Evolutionary conservation across 1,284 basidiomycete species (phyloP).

Genomic region (Ceratobasidium sp.): DNA sequence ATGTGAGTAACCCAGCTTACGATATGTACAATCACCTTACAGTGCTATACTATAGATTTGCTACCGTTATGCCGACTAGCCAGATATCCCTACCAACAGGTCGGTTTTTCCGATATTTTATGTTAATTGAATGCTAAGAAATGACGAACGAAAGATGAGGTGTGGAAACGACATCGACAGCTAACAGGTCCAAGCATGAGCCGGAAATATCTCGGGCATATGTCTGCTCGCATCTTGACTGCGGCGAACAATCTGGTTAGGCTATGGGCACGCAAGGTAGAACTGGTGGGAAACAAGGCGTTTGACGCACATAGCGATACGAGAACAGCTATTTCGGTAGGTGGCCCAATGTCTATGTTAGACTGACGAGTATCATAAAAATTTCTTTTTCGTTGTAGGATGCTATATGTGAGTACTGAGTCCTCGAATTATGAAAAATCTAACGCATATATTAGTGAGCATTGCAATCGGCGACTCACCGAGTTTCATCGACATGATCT

Average conservation of each 20-base stretch:
- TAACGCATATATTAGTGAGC: not conserved
- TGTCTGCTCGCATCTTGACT: conserved; percentile 16
- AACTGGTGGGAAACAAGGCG: conserved; percentile 1
- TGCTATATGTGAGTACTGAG: conserved; percentile 1
- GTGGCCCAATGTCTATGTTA: not conserved
- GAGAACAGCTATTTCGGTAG: conserved; percentile 24
- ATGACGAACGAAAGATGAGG: conserved; percentile 1
- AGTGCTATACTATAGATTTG: conserved; percentile 6
- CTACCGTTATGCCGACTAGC: conserved; percentile 4
- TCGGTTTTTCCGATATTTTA: not conserved
- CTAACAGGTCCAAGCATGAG: conserved; percentile 39
- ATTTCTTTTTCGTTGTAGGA: conserved; percentile 3
- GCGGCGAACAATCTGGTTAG: conserved; percentile 20
- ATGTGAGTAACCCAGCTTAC: not conserved
- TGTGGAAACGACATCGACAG: conserved; percentile 28
- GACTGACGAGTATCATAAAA: no score
- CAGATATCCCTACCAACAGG: conserved; percentile 27
- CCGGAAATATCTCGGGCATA: conserved; percentile 25
- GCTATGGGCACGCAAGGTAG: conserved; percentile 12
- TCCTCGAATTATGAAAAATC: not conserved
- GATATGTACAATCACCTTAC: no score
- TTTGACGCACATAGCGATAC: conserved; percentile 22
- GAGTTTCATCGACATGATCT: not conserved
- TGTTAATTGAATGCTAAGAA: not conserved
- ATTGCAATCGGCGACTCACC: conserved; percentile 22